These are phyloP conservation scores for Isatis lusitanica DNA, from an alignment of 441 rosid species.

Conservation along the genomic window DNA sequence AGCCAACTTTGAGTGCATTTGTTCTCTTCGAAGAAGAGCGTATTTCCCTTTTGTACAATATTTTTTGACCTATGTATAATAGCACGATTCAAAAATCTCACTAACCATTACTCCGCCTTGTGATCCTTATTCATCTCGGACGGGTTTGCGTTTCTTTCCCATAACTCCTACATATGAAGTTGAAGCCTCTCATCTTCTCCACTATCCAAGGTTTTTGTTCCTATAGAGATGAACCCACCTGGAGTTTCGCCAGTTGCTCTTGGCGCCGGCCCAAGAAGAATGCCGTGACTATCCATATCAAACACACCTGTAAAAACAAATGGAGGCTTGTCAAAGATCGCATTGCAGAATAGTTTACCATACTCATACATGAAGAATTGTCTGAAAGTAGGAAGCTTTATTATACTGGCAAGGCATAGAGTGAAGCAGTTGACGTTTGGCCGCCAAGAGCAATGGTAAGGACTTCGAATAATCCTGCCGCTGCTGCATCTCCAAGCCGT, in stretches of 20 bases:
- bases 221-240: slow-evolving; percentile 42
- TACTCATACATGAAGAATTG: not conserved
- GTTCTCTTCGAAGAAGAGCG: not conserved
- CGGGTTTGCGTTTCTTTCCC: slow-evolving; percentile 19
- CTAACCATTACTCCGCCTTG: slow-evolving; percentile 16
- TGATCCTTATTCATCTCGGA: slow-evolving; percentile 15
- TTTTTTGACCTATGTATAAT: not conserved
- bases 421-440: slow-evolving; percentile 64
- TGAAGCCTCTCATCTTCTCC: slow-evolving; percentile 29
- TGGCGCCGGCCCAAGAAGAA: slow-evolving; percentile 77
- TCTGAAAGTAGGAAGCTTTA: not conserved
- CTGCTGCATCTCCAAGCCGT: slow-evolving; percentile 95
- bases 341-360: not conserved
- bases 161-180: slow-evolving; percentile 28
- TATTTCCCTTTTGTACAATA: slow-evolving; percentile 5
- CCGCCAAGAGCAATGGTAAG: slow-evolving; percentile 70
- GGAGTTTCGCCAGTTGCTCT: slow-evolving; percentile 66
- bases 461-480: slow-evolving; percentile 84
- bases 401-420: slow-evolving; percentile 83
- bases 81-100: slow-evolving; percentile 13
- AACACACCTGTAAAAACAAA: slow-evolving; percentile 53
- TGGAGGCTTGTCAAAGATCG: slow-evolving; percentile 3
- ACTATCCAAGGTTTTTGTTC: slow-evolving; percentile 10
- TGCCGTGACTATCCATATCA: slow-evolving; percentile 75
- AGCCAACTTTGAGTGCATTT: not conserved